Base-by-base conservation (phyloP, 2,329 filamentous ascomycete species). In the Fusarium humuli region DNA sequence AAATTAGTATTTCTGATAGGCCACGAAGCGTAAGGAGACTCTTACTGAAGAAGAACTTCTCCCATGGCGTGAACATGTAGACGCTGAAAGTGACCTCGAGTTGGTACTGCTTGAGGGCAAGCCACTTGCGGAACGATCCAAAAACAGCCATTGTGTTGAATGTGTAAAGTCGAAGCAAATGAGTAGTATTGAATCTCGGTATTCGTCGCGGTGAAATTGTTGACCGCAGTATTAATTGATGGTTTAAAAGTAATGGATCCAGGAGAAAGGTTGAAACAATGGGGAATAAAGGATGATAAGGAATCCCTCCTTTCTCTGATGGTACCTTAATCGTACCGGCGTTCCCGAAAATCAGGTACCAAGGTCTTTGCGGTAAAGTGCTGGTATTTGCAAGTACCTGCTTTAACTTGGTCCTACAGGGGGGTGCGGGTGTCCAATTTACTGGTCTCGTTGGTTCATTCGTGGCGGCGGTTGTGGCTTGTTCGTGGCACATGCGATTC, bases 21-120 rank as follows among this genome's bases (percentile, higher is more conserved):
- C 6, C 23, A 10, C 13, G 40, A 34, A 32, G 45, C n/a, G 23
- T 32, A 45, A 52, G 25, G 44, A 13, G 22, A 14, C 8, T 81
- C 94, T 61, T 87, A 98, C 96, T 98, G 83, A 98, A 97, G 76
- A 97, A 91, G 82, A 97, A 95, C 81, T 97, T 97, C 85, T 99
- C 96, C 55, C 92, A 94, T 2, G 94, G 92, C 40, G 94, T 98
- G 75, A 98, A 91, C 92, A 99, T 98, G 86, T 99, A 98, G 27
- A 98, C 88, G 66, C 92, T 92, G 82, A 97, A 96, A 14, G 95
- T 98, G 80, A 98, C 95, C 84, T 99, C 96, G 79, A 98, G 94
- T 85, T 98, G 96, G 85, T 98, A 98, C 80, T 94, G 91, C 87
- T 99, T 99, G 81, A 94, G 89, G 81, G 94, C 91, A 73, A 98